phyloP scores from a whole-genome alignment of 2,329 filamentous ascomycete species.

The Aureobasidium leucospermi region DNA sequence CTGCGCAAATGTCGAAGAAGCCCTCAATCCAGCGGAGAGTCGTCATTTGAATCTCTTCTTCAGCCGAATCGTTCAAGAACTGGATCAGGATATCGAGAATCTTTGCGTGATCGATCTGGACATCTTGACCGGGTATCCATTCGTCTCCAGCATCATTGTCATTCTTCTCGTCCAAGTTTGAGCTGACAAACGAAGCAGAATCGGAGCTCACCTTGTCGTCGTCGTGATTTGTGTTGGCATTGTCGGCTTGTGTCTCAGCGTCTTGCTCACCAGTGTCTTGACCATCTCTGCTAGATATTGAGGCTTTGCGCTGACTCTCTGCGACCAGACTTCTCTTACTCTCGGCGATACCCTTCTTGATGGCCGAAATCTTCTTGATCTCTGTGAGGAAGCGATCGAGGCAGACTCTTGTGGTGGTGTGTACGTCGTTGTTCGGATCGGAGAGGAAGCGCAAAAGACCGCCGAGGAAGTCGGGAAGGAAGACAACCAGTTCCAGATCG shows the following conservation, averaged over 20 bases:
- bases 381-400: slow-evolving; percentile 86
- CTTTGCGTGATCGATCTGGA: slow-evolving; percentile 84
- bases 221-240: slow-evolving; percentile 42
- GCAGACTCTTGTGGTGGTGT: slow-evolving; percentile 81
- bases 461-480: slow-evolving; percentile 82
- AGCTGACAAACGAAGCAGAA: slow-evolving; percentile 44
- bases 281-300: slow-evolving; percentile 50
- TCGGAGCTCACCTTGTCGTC: slow-evolving; percentile 44
- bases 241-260: slow-evolving; percentile 20
- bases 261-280: slow-evolving; percentile 51
- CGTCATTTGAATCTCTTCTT: slow-evolving; percentile 87
- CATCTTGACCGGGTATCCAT: slow-evolving; percentile 95
- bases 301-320: slow-evolving; percentile 61
- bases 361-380: slow-evolving; percentile 86
- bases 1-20: slow-evolving; percentile 94
- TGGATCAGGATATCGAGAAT: slow-evolving; percentile 87
- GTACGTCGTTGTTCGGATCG: slow-evolving; percentile 88
- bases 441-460: slow-evolving; percentile 88
- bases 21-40: slow-evolving; percentile 91
- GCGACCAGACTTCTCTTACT: slow-evolving; percentile 60
- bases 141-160: slow-evolving; percentile 66
- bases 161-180: slow-evolving; percentile 36
- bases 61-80: slow-evolving; percentile 76
- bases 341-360: slow-evolving; percentile 87
- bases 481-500: slow-evolving; percentile 88